Base-by-base conservation (phyloP, 495 filamentous ascomycete species). In the Aspergillus biplanus region DNA sequence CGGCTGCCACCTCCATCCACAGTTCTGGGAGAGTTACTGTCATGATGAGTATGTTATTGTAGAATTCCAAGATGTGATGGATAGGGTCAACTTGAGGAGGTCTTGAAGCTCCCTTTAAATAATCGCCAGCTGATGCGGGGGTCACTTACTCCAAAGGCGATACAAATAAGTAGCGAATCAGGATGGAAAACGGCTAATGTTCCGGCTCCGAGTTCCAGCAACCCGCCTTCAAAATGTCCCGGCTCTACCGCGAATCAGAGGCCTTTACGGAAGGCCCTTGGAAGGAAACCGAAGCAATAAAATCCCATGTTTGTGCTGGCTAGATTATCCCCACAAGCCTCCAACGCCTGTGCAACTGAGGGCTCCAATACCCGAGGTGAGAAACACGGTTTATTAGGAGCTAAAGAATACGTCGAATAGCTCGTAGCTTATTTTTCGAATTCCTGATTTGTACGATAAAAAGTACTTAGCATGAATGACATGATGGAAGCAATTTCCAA, bases 1-100 rank as follows among this genome's bases (percentile, higher is more conserved):
- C 58, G 18, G 67, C 59, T 12, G 70, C 67, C 32, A 69, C 50
- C 9, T 66, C 50, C 44, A 65, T 64, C 73, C 73, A 76, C 11
- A 5, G 16, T 4, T 21, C 46, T 7, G 46, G 12, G 12, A 5
- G 16, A 4, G 46, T 48, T 15, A 21, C 46, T 48, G 12, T 5
- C 46, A 21, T 48, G 6, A 16, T 48, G 37, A 8, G 13, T 39
- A 1, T 39, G 37, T 39, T 1, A 39, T 4, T 39, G 8, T 39
- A 39, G 37, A 1, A 13, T 39, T 1, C 4, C 13, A 13, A 39
- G 37, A 1, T 7, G 13, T 39, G 37, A 1, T 39, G 37, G 37
- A 13, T 1, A 13, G 0, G 37, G 37, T 39, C 37, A 39, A 39
- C 8, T 39, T 1, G 21, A 27, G 2, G 21, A 27, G 37, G 37